Evolutionary conservation across 2,329 filamentous ascomycete species (phyloP), one percentile per base, ranked within the genome.

Genomic region (Pseudocercospora fijiensis): DNA sequence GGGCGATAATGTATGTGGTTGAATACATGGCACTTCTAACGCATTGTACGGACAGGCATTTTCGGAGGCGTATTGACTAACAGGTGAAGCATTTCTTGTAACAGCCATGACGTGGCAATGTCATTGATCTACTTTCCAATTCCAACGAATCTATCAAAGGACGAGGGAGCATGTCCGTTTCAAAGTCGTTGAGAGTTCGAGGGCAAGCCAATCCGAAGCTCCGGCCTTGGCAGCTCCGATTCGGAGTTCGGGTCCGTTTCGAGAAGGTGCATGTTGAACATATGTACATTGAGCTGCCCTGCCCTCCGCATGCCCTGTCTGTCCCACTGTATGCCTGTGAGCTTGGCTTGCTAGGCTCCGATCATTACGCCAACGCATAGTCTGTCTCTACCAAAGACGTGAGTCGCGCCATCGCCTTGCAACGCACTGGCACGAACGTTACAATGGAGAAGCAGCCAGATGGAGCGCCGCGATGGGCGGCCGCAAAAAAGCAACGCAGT

Each of bases 11-110:
- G 30, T 56, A 20, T 56, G 30, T 56, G 28, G 26, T 18, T 56
- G 53, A 56, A 56, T 18, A 37, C 53, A 56, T 18, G 20, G 53
- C 53, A 41, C 26, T 37, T 33, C n/a, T 41, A 41, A 56, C 24
- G 53, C 53, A 56, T 56, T 22, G 27, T 33, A 18, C 37, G 22
- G 53, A 24, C 22, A 26, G 26, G 49, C 49, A 53, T 53, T 53
- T 53, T 53, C 49, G 49, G 49, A 30, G 49, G 49, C 49, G 26
- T 53, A 53, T 26, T 24, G 28, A 11, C 49, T 24, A 30, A 30
- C 26, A 28, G 22, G 22, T 30, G 22, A 18, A 53, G 26, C 22
- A 27, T 53, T 53, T 53, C 10, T 53, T 30, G 49, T 53, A 53
- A 24, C 24, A 53, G 49, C 26, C 49, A 53, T 26, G 28, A 27